phyloP scores from a whole-genome alignment of 192 early-diverging fungal species.

The Backusella luteola region DNA sequence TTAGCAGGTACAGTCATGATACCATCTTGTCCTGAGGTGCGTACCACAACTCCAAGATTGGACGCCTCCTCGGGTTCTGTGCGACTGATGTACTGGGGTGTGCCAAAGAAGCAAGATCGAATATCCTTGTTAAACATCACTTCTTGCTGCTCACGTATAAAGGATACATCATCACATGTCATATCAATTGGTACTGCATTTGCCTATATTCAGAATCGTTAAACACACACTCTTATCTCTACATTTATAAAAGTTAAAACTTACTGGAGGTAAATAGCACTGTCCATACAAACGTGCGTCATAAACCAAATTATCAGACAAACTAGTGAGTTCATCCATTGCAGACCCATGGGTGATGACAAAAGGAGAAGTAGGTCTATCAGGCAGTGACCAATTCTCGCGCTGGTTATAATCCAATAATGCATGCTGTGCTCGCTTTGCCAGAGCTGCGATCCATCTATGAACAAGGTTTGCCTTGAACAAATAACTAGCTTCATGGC shows the following conservation, averaged over 20 bases:
- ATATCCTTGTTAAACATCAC: slow-evolving; percentile 44
- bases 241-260: not conserved
- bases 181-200: slow-evolving; percentile 62
- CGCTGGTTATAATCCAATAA: slow-evolving; percentile 26
- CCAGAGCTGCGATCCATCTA: slow-evolving; percentile 43
- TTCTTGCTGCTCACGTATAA: slow-evolving; percentile 50
- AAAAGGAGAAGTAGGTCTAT: slow-evolving; percentile 12
- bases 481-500: slow-evolving; percentile 43
- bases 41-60: not conserved
- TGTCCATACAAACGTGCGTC: slow-evolving; percentile 19
- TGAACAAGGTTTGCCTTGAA: slow-evolving; percentile 39
- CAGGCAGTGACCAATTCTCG: slow-evolving; percentile 28
- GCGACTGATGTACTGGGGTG: slow-evolving; percentile 28
- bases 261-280: slow-evolving; percentile 38
- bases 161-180: slow-evolving; percentile 62
- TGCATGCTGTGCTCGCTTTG: slow-evolving; percentile 24
- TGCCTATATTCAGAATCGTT: slow-evolving; percentile 29
- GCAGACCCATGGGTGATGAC: slow-evolving; percentile 20
- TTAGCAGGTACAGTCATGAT: slow-evolving; percentile 42
- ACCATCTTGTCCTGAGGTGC: slow-evolving; percentile 33
- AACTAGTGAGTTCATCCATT: slow-evolving; percentile 29
- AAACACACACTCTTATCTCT: not conserved
- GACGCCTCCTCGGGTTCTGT: slow-evolving; percentile 11
- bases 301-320: slow-evolving; percentile 26
- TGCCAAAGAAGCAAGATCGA: slow-evolving; percentile 41